Base-by-base conservation (phyloP, 805 yeast species). In the Suhomyces emberorum region DNA sequence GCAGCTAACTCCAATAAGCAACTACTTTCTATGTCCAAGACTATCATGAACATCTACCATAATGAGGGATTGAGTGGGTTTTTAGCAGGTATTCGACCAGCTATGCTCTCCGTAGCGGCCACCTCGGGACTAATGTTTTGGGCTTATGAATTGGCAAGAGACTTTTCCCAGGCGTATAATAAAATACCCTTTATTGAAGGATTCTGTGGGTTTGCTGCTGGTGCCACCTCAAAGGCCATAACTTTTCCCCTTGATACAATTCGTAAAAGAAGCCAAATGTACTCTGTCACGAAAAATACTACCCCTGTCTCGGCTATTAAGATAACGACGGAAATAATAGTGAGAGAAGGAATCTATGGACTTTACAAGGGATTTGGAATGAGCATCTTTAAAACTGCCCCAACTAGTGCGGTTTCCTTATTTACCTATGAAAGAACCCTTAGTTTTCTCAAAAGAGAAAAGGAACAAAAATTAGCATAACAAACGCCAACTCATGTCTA, bases 181-280 rank as follows among this genome's bases (percentile, higher is more conserved):
- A 41, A 48, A 12, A 36, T 69, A 4, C 72, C 74, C 3, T 57
- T 61, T 18, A 48, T 69, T 21, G 81, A 79, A 47, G 77, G 81
- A 5, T 39, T 74, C 23, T 75, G 91, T 55, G 83, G 96, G 30
- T 64, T 87, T 25, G 33, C 77, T 0, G 95, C 96, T 0, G 98
- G 97, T 0, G 67, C 78, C 0, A 46, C 77, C 3, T 75, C 95
- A 9, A 93, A 93, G 56, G 74, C 79, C 0, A 45, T 78, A 0
- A 80, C 87, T 0, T 93, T 87, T 58, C 98, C 98, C 0, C 55
- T 93, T 29, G 98, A 93, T 56, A 77, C 95, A 0, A 55, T 89
- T 2, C 69, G 96, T 15, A 79, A 88, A 51, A 65, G 95, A 25
- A 59, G 83, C 29, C 97, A 91, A 55, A 77, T 89, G 61, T 42